phyloP scores from a whole-genome alignment of 2,329 filamentous ascomycete species.

The Fusarium sp. region DNA sequence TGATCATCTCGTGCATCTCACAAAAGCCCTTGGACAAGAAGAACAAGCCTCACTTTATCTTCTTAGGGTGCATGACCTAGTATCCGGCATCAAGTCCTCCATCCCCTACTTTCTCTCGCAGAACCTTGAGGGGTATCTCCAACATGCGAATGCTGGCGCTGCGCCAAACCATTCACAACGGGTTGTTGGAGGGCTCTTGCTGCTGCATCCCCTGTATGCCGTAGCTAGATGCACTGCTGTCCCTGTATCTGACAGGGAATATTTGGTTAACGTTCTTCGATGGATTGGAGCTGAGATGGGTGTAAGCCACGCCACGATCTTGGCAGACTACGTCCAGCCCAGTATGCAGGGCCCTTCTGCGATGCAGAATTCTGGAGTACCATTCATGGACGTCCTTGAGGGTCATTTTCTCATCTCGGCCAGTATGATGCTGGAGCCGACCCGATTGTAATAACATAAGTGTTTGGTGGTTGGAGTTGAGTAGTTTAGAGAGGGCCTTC shows the following conservation, averaged over 20 bases:
- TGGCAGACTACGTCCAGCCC: background rate
- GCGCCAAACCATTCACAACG: background rate
- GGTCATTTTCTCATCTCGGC: background rate
- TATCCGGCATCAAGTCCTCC: background rate
- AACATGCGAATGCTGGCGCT: background rate
- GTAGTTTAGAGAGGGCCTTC: too few relatives aligned
- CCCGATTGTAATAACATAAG: background rate
- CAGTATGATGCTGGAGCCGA: constrained; percentile 6
- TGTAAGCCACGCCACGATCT: background rate
- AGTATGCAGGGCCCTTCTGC: background rate
- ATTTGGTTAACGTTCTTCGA: background rate
- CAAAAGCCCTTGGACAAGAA: background rate
- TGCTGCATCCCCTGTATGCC: background rate
- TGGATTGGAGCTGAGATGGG: constrained; percentile 6
- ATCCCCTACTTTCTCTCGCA: background rate
- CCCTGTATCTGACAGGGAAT: background rate
- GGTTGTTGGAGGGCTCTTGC: background rate
- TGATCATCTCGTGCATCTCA: background rate
- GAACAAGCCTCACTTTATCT: too few relatives aligned
- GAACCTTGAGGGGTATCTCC: background rate
- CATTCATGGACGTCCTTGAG: constrained; percentile 2
- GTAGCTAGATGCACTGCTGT: background rate
- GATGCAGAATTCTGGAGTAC: background rate
- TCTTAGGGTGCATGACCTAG: background rate
- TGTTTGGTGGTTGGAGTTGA: too few relatives aligned